These are phyloP conservation scores for Chlamydomonas applanata DNA, from an alignment of 139 green algal genomes.

Conservation along the genomic window DNA sequence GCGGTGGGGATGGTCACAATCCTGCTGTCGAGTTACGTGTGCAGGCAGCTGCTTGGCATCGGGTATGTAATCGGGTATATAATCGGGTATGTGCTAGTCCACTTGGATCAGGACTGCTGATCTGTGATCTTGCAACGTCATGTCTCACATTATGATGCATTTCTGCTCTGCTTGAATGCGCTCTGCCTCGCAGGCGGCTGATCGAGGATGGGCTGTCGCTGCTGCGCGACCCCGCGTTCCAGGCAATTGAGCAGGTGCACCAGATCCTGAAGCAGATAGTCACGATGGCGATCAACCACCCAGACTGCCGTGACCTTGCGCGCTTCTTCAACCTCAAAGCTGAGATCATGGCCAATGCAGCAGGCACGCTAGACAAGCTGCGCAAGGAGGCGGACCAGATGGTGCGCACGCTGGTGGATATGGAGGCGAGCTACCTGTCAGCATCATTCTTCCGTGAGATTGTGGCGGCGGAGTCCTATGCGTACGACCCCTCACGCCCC, in stretches of 20 bases:
- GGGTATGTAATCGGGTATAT: too few relatives aligned
- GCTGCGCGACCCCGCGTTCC: constrained; percentile 57
- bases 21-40: neutral
- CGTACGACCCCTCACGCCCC: constrained; percentile 52
- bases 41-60: neutral
- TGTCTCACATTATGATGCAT: too few relatives aligned
- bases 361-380: constrained; percentile 58
- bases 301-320: constrained; percentile 61
- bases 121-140: too few relatives aligned
- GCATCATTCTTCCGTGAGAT: constrained; percentile 90
- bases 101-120: too few relatives aligned
- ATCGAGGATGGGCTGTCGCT: constrained; percentile 74
- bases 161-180: neutral
- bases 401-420: constrained; percentile 85
- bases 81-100: too few relatives aligned
- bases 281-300: constrained; percentile 62
- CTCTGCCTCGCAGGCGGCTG: constrained; percentile 65
- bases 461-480: constrained; percentile 60
- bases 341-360: constrained; percentile 72
- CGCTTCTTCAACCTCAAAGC: constrained; percentile 80
- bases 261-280: constrained; percentile 84
- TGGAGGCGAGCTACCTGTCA: constrained; percentile 91
- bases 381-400: constrained; percentile 50
- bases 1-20: neutral
- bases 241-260: constrained; percentile 73